Evolutionary conservation across 1,284 basidiomycete genomes (phyloP).

Genomic region (Apiotrichum mycotoxinovorans): DNA sequence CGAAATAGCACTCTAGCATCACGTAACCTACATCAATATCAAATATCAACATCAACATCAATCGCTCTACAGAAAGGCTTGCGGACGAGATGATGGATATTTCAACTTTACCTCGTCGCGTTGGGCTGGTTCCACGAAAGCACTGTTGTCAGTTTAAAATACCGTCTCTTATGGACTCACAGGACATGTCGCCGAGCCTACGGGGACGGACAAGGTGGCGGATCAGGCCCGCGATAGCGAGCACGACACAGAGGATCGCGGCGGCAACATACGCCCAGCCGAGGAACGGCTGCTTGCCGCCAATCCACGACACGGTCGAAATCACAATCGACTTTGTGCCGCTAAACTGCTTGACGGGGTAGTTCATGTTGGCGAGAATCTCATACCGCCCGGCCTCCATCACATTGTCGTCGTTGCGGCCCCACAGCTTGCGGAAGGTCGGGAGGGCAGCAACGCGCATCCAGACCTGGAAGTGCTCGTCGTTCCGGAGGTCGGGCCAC

Average conservation of each 20-base stretch:
- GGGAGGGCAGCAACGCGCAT: slow-evolving; percentile 97
- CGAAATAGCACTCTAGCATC: slow-evolving; percentile 2
- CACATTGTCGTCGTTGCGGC: slow-evolving; percentile 74
- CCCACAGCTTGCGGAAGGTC: slow-evolving; percentile 93
- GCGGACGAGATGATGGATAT: not conserved
- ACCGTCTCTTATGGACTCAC: slow-evolving; percentile 13
- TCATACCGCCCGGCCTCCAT: slow-evolving; percentile 74
- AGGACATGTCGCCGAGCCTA: slow-evolving; percentile 55
- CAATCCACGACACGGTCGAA: slow-evolving; percentile 96
- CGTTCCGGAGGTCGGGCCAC: slow-evolving; percentile 68
- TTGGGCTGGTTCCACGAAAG: slow-evolving; percentile 74
- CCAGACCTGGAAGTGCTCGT: slow-evolving; percentile 99
- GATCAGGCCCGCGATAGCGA: slow-evolving; percentile 83
- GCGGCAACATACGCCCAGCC: slow-evolving; percentile 95
- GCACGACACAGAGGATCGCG: slow-evolving; percentile 77
- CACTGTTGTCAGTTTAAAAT: slow-evolving; percentile 58
- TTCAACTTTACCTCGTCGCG: slow-evolving; percentile 11
- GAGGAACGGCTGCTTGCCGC: slow-evolving; percentile 87
- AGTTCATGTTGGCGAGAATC: slow-evolving; percentile 80
- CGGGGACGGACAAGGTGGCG: slow-evolving; percentile 90
- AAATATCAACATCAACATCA: too few species aligned
- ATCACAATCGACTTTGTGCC: slow-evolving; percentile 97
- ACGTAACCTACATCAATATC: slow-evolving; percentile 17
- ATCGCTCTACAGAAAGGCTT: slow-evolving; percentile 3
- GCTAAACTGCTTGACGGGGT: slow-evolving; percentile 83